phyloP scores from a whole-genome alignment of 148 eudicot genomes.

The Polygonum aviculare region DNA sequence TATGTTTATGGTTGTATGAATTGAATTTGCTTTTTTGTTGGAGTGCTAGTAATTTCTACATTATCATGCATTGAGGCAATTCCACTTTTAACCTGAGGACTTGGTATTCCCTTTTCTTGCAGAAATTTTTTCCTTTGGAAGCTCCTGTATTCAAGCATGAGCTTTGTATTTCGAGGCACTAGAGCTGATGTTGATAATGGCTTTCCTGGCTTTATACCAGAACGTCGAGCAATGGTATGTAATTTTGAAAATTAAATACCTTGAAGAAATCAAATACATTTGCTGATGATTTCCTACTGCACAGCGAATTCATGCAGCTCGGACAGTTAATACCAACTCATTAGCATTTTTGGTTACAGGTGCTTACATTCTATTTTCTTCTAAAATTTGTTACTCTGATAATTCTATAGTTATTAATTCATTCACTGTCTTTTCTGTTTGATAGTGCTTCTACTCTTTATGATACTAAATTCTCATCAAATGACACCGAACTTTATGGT shows the following conservation, averaged over 20 bases:
- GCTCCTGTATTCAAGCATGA: slow-evolving; percentile 36
- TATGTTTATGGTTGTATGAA: neutral
- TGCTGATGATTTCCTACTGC: slow-evolving; percentile 14
- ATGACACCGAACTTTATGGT: slow-evolving; percentile 96
- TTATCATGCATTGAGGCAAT: neutral
- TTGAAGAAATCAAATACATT: neutral
- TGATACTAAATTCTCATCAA: slow-evolving; percentile 87
- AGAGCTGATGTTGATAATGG: slow-evolving; percentile 77
- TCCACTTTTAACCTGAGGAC: neutral
- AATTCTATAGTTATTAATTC: slow-evolving; percentile 1
- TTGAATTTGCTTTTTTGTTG: neutral
- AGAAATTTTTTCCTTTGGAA: slow-evolving; percentile 1
- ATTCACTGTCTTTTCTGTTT: slow-evolving; percentile 13
- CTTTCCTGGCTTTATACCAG: slow-evolving; percentile 72
- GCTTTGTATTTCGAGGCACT: slow-evolving; percentile 89
- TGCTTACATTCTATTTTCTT: slow-evolving; percentile 13
- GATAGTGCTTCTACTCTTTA: slow-evolving; percentile 82
- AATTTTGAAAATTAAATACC: neutral
- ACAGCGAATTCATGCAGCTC: slow-evolving; percentile 78
- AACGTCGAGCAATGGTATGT: slow-evolving; percentile 70
- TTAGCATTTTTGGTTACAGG: slow-evolving; percentile 94
- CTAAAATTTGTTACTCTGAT: neutral
- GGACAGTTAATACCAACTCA: slow-evolving; percentile 80
- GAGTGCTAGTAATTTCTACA: neutral
- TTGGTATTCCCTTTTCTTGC: neutral